Conservation (phyloP, 768 basidiomycete species). For the Terana coerulea region DNA sequence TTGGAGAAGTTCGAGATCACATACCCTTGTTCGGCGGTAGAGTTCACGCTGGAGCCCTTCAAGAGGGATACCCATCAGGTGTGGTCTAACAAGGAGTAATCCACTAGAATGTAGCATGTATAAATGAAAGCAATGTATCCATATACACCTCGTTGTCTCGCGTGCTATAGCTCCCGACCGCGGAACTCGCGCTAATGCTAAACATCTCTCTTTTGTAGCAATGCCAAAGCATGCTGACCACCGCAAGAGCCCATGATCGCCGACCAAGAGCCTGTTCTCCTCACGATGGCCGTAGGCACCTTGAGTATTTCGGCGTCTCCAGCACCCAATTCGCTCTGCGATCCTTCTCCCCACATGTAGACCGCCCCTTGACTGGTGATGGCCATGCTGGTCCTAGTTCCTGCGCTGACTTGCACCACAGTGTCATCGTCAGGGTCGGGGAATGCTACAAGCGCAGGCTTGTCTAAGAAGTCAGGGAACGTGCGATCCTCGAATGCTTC, state of each 20-base stretch:
- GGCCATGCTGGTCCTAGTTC: slow-evolving; percentile 69
- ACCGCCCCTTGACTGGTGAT: slow-evolving; percentile 63
- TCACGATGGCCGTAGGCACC: slow-evolving; percentile 65
- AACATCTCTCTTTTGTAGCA: slow-evolving; percentile 48
- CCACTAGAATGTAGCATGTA: neutral
- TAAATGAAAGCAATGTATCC: neutral
- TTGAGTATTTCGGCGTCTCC: slow-evolving; percentile 55
- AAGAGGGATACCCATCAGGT: slow-evolving; percentile 20
- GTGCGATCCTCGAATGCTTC: slow-evolving; percentile 54
- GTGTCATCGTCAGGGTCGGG: slow-evolving; percentile 67
- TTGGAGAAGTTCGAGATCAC: slow-evolving; percentile 90
- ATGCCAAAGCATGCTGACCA: slow-evolving; percentile 72
- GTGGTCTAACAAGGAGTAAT: slow-evolving; percentile 4
- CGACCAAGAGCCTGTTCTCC: slow-evolving; percentile 68
- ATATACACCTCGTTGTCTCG: too few relatives aligned
- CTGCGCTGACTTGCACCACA: slow-evolving; percentile 60
- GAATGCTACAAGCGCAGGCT: slow-evolving; percentile 65
- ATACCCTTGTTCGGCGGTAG: slow-evolving; percentile 92
- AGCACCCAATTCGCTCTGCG: slow-evolving; percentile 63
- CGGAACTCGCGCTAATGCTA: too few relatives aligned
- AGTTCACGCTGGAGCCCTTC: slow-evolving; percentile 95
- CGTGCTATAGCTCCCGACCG: too few relatives aligned
- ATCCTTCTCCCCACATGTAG: slow-evolving; percentile 75
- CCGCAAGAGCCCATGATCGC: slow-evolving; percentile 64
- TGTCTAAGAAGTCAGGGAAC: slow-evolving; percentile 57